Conservation (phyloP, 495 filamentous ascomycete species). For the Lasiosphaeria miniovina region DNA sequence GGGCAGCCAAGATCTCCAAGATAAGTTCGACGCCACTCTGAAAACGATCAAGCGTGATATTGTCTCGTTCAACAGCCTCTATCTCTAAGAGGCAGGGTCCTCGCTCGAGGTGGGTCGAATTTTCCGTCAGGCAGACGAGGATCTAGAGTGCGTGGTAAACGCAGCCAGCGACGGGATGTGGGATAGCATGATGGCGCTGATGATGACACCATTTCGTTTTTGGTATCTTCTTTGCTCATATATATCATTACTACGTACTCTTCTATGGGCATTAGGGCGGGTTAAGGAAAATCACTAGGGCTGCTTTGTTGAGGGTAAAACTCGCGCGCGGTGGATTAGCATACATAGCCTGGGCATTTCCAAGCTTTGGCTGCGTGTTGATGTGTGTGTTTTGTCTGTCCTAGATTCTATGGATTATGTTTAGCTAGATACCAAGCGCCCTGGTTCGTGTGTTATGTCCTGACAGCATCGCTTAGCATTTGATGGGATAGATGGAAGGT, state of each 20-base stretch:
- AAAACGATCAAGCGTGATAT: constrained; percentile 85
- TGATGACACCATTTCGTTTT: not conserved
- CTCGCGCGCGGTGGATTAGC: too few species aligned
- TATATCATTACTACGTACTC: not conserved
- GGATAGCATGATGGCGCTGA: too few species aligned
- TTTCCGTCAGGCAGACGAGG: not conserved
- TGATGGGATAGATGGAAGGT: too few species aligned
- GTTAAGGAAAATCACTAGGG: not conserved
- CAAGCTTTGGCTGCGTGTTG: too few species aligned
- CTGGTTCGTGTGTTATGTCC: too few species aligned
- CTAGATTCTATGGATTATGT: too few species aligned
- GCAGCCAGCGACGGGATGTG: not conserved
- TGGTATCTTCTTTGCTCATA: not conserved
- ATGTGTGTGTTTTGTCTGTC: too few species aligned
- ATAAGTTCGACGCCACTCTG: constrained; percentile 83
- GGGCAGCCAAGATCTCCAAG: constrained; percentile 88
- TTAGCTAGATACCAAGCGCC: too few species aligned
- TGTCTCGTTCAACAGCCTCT: constrained; percentile 88
- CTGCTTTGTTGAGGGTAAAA: not conserved
- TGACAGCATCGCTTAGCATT: too few species aligned
- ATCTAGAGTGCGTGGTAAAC: not conserved
- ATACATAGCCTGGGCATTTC: too few species aligned
- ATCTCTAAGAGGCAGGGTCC: constrained; percentile 53
- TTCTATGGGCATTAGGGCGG: not conserved
- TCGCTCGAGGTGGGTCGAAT: not conserved